Conservation (phyloP, 2,329 filamentous ascomycete species). For the Ascochyta viciae-villosae region DNA sequence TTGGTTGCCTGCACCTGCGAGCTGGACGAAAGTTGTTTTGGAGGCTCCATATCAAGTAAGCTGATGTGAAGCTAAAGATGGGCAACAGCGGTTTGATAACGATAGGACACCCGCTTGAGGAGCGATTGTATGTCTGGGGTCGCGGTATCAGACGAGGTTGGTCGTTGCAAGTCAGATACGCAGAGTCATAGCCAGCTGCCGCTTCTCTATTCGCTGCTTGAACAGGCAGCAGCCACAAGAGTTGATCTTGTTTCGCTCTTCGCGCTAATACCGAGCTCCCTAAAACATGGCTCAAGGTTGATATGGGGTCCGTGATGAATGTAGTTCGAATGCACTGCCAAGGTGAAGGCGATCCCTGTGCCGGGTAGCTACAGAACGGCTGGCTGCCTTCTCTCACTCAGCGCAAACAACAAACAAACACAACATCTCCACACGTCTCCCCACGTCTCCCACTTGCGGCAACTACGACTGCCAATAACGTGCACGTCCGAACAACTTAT, state of each 20-base stretch:
- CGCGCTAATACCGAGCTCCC: too few species aligned
- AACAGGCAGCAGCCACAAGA: background rate
- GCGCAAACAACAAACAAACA: too few species aligned
- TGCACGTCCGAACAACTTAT: background rate
- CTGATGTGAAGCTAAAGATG: background rate
- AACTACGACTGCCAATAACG: background rate
- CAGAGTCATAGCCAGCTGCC: background rate
- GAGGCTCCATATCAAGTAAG: background rate
- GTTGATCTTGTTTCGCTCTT: background rate
- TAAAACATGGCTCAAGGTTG: too few species aligned
- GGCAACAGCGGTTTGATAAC: background rate
- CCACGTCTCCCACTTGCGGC: background rate
- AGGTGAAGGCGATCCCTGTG: background rate
- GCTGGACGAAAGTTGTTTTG: background rate
- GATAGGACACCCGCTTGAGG: background rate
- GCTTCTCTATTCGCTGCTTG: background rate
- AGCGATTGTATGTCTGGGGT: background rate
- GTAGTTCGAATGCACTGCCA: background rate
- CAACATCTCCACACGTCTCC: background rate
- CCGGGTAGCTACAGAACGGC: background rate
- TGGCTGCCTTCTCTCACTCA: background rate
- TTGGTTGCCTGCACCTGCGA: background rate
- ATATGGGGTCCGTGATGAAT: too few species aligned
- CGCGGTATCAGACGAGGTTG: background rate
- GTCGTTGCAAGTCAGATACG: background rate